Percentiles rank a stretch among this genome's conserved stretches.
Conservation (phyloP, 257 asterid genomes). For the Scutellaria baicalensis region DNA sequence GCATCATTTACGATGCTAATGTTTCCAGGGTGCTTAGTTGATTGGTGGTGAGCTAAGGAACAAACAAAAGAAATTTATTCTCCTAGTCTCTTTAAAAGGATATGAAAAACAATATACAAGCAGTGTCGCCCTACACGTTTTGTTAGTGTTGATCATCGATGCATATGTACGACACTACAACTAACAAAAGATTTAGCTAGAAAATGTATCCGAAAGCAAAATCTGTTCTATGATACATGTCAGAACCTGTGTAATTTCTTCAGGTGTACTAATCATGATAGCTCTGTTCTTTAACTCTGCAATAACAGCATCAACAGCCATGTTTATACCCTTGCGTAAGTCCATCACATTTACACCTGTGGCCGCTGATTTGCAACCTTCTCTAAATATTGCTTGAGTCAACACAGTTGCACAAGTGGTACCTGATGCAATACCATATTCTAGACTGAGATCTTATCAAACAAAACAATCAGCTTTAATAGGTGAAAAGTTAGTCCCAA, state of each 20-base stretch:
- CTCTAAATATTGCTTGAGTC: conserved; percentile 80
- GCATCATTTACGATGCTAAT: not conserved
- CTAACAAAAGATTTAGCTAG: not conserved
- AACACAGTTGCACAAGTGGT: conserved; percentile 94
- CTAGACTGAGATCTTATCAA: conserved; percentile 13
- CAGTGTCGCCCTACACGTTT: not conserved
- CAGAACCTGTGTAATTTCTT: conserved; percentile 83
- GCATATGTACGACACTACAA: not conserved
- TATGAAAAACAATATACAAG: not conserved
- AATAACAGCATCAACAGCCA: conserved; percentile 80
- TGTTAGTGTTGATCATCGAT: not conserved
- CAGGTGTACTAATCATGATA: conserved; percentile 81
- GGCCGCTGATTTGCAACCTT: conserved; percentile 86
- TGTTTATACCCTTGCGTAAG: conserved; percentile 76
- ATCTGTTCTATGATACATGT: conserved; percentile 1
- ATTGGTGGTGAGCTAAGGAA: not conserved
- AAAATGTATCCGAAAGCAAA: not conserved
- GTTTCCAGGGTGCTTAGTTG: not conserved
- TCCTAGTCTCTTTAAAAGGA: not conserved
- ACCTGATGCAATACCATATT: conserved; percentile 42
- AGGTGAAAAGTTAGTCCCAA: not conserved
- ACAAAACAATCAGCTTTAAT: not conserved
- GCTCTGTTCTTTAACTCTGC: conserved; percentile 79
- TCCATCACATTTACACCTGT: conserved; percentile 91
- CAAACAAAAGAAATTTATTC: not conserved